Conservation (phyloP, 345 rosid genomes). For the Euphorbia pulcherrima region DNA sequence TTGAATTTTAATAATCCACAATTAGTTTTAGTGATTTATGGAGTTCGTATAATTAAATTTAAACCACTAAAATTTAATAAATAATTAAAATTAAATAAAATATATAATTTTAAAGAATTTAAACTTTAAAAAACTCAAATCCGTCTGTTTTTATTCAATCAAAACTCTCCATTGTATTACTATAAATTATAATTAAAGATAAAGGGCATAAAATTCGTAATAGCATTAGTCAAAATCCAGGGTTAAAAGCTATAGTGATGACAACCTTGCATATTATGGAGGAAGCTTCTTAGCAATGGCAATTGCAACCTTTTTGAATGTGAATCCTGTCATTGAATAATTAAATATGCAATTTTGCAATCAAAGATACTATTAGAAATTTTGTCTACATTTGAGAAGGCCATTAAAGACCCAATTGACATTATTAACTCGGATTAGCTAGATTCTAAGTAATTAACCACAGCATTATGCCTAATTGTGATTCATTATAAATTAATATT, state of each 20-base stretch:
- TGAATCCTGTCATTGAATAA: conserved; percentile 17
- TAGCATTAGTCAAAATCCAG: neutral
- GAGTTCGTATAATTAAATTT: no score
- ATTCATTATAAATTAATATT: neutral
- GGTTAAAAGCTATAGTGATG: conserved; percentile 8
- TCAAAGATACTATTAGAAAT: conserved; percentile 29
- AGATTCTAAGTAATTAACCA: neutral
- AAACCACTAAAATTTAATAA: no score
- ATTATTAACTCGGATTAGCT: conserved; percentile 15
- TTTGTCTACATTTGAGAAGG: conserved; percentile 6
- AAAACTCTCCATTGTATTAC: no score
- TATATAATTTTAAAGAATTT: no score
- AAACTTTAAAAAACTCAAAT: no score
- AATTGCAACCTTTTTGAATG: conserved; percentile 23
- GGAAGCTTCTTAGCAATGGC: conserved; percentile 35
- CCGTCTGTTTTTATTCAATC: neutral
- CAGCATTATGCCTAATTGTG: neutral
- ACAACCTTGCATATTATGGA: conserved; percentile 36
- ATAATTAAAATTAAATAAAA: no score
- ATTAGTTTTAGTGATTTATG: no score
- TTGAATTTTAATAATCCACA: no score
- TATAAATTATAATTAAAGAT: no score
- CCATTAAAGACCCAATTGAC: neutral
- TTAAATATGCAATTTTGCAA: neutral
- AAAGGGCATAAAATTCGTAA: neutral